phyloP scores from a whole-genome alignment of 2,329 filamentous ascomycete species.

The Clathrospora elynae region DNA sequence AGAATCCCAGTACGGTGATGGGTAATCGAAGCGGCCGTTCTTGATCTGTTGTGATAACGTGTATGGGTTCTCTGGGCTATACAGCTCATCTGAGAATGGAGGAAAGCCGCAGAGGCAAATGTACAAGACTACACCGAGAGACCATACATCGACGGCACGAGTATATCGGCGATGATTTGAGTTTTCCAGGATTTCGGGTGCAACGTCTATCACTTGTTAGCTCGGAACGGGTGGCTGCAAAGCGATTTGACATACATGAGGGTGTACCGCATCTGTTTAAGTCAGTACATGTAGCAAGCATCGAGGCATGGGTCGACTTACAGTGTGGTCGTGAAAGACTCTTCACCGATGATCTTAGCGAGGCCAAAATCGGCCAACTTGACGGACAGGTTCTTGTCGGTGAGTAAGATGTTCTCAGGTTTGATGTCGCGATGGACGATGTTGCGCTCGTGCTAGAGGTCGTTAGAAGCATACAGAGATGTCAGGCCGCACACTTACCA shows the following conservation, averaged over 20 bases:
- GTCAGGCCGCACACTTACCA: constrained; percentile 63
- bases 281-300: constrained; percentile 29
- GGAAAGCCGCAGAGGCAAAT: constrained; percentile 97
- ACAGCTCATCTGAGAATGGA: constrained; percentile 94
- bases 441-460: constrained; percentile 82
- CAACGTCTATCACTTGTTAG: constrained; percentile 67
- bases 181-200: constrained; percentile 90
- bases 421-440: constrained; percentile 99
- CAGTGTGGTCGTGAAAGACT: constrained; percentile 95
- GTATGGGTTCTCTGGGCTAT: constrained; percentile 79
- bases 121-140: constrained; percentile 94
- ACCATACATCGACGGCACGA: constrained; percentile 95
- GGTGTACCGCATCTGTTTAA: constrained; percentile 77
- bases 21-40: constrained; percentile 87
- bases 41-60: constrained; percentile 88
- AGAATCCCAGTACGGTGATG: constrained; percentile 93
- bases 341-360: constrained; percentile 97
- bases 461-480: constrained; percentile 31
- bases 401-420: constrained; percentile 90
- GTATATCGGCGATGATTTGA: constrained; percentile 85
- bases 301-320: constrained; percentile 49
- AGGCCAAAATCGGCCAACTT: constrained; percentile 97
- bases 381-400: constrained; percentile 81
- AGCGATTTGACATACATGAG: constrained; percentile 62
- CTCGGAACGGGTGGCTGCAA: neutral